Evolutionary conservation across 768 basidiomycete species (phyloP), one percentile per base, ranked within the genome.

Genomic region (Paxillus involutus): DNA sequence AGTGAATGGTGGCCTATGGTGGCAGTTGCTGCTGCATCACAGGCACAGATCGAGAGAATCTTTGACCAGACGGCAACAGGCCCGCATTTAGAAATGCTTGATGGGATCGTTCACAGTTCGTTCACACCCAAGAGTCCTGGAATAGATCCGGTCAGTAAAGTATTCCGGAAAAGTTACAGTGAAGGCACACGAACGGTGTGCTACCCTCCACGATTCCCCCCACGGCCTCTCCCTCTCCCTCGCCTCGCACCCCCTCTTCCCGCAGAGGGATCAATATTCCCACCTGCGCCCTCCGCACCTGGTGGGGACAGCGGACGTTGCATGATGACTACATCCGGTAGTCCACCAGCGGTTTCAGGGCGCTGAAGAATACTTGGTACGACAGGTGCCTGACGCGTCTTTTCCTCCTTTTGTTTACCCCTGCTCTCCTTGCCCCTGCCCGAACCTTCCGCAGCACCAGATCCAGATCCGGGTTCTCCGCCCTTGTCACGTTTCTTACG

Each of bases 401-500:
- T 57, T 1, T 56, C 63, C 24, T 55, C 59, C 14, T 59, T 56
- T 3, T 60, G 66, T 49, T 55, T 69, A 3, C 56, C 59, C 2
- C 47, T 46, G 26, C 7, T n/a, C 29, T 63, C 59, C 33, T 53
- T 60, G 14, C 30, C 24, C 26, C 52, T 61, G 0, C 45, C 49
- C 36, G 32, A n/a, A 21, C 41, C 47, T 21, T 48, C 33, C 13
- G 44, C 6, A 3, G 47, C 16, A 12, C 24, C 29, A 14, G 44
- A 7, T 13, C 24, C 29, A 14, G 44, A 7, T 13, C 39, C 41
- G 17, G 45, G 37, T 12, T 66, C 63, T 37, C 63, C 67, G 8
- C 68, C 68, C 56, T 62, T 73, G 60, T 74, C 75, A 9, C 68
- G 69, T 36, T 59, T 63, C 62, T 71, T 75, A 17, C 72, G 65